Evolutionary conservation across 306 rosid species (phyloP).

Genomic region (Gillenia trifoliata): DNA sequence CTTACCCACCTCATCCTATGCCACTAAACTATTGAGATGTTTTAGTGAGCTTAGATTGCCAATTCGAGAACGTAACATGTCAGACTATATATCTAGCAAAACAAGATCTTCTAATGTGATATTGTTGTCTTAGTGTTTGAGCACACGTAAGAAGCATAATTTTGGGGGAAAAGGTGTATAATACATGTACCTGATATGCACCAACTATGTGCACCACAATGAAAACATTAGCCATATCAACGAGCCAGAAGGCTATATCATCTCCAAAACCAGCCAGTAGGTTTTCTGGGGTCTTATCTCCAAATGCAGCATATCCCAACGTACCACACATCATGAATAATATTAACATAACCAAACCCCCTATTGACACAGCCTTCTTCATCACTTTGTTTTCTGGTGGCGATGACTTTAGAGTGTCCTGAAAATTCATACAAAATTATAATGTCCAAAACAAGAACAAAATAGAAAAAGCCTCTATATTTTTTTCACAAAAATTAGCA

Average conservation of each 20-base stretch:
- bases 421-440: neutral
- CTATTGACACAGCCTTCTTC: constrained; percentile 40
- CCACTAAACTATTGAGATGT: too few relatives aligned
- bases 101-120: too few relatives aligned
- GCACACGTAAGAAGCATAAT: too few relatives aligned
- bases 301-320: constrained; percentile 72
- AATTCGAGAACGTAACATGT: neutral
- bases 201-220: constrained; percentile 62
- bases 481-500: too few relatives aligned
- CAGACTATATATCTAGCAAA: neutral
- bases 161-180: too few relatives aligned
- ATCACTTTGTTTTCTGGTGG: constrained; percentile 71
- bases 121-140: too few relatives aligned
- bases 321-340: constrained; percentile 45
- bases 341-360: constrained; percentile 42
- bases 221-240: constrained; percentile 47
- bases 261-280: constrained; percentile 58
- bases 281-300: constrained; percentile 56
- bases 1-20: too few relatives aligned
- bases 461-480: neutral
- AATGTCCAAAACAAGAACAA: too few relatives aligned
- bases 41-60: neutral
- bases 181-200: constrained; percentile 54
- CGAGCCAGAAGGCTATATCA: constrained; percentile 54
- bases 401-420: constrained; percentile 64